A percentile compares a stretch with the other conserved stretches of the same genome.
These are phyloP conservation scores for Fusarium zealandicum DNA, from an alignment of 2,329 filamentous ascomycete species.

Conservation along the genomic window DNA sequence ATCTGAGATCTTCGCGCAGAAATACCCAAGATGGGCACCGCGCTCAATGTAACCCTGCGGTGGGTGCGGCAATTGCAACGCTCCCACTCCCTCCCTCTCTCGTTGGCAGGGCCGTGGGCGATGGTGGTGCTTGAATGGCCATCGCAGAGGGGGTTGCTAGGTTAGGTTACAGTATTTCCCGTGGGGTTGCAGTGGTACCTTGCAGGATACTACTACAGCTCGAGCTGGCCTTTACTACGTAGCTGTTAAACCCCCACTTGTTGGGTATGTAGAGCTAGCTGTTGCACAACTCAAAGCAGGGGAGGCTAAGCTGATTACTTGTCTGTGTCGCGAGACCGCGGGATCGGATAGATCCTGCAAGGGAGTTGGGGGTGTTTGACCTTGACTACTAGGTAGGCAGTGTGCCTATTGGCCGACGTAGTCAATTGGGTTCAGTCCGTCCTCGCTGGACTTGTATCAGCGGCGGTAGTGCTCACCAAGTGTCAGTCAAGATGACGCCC, in stretches of 20 bases:
- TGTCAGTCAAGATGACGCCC: not conserved
- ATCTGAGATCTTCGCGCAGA: conserved; percentile 30
- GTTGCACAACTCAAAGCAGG: conserved; percentile 15
- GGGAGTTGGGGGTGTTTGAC: conserved; percentile 13
- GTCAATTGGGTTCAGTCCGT: not conserved
- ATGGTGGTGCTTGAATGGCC: conserved; percentile 2
- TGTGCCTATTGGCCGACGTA: not conserved
- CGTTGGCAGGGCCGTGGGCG: conserved; percentile 11
- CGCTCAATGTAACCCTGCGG: conserved; percentile 9
- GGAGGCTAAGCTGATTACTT: not conserved
- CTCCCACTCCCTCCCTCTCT: not conserved
- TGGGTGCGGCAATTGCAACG: conserved; percentile 3
- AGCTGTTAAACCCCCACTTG: conserved; percentile 22
- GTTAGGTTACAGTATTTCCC: not conserved
- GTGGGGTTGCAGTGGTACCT: conserved; percentile 29
- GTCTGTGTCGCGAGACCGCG: not conserved
- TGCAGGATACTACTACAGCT: no score
- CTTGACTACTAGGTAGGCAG: no score
- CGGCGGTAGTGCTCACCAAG: conserved; percentile 16
- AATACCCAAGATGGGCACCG: conserved; percentile 19
- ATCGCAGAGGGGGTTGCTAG: not conserved
- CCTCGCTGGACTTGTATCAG: conserved; percentile 2
- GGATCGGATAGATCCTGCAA: conserved; percentile 27
- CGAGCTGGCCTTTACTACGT: no score
- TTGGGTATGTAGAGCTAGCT: conserved; percentile 5